A percentile compares a stretch with the other conserved stretches of the same genome.
Evolutionary conservation across 1,284 basidiomycete species (phyloP).

Genomic region (Schizophyllum commune): DNA sequence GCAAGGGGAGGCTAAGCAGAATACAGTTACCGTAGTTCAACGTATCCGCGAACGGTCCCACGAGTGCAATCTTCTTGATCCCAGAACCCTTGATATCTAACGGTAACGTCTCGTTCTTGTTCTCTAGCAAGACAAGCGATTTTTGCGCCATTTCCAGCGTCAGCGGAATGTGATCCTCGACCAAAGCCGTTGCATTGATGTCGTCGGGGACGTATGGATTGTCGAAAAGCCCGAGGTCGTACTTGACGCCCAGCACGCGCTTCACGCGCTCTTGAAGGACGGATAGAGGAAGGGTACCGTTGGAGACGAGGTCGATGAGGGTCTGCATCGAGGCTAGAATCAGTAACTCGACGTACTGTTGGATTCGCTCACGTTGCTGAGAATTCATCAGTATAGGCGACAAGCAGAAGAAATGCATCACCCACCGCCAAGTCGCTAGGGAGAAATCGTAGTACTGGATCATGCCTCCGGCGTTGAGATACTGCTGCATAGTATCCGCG

Average conservation of each 20-base stretch:
- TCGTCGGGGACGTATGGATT: conserved; percentile 17
- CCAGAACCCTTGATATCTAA: conserved; percentile 11
- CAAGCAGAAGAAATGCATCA: neutral
- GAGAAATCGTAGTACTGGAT: conserved; percentile 22
- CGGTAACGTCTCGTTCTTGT: conserved; percentile 17
- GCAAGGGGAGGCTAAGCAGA: too few relatives aligned
- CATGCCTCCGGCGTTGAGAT: conserved; percentile 23
- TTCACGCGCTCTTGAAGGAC: conserved; percentile 15
- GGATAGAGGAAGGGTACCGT: conserved; percentile 10
- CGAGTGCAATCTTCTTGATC: conserved; percentile 18
- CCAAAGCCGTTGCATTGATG: conserved; percentile 13
- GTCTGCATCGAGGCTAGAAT: conserved; percentile 4
- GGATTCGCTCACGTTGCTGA: conserved; percentile 7
- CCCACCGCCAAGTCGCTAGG: conserved; percentile 16
- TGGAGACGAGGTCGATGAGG: conserved; percentile 15
- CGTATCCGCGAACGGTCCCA: conserved; percentile 19
- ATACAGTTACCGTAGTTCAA: conserved; percentile 15
- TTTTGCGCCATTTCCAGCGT: conserved; percentile 19
- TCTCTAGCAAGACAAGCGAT: conserved; percentile 20
- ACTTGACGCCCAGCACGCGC: conserved; percentile 18
- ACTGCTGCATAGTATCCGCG: conserved; percentile 21
- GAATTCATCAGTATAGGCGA: neutral
- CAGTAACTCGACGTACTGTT: neutral
- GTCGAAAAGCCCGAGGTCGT: conserved; percentile 22
- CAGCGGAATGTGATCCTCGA: conserved; percentile 16